A percentile compares a stretch with the other conserved stretches of the same genome.
These are phyloP conservation scores for Neofusicoccum sp. DNA, from an alignment of 2,329 filamentous ascomycete genomes.

Conservation along the genomic window DNA sequence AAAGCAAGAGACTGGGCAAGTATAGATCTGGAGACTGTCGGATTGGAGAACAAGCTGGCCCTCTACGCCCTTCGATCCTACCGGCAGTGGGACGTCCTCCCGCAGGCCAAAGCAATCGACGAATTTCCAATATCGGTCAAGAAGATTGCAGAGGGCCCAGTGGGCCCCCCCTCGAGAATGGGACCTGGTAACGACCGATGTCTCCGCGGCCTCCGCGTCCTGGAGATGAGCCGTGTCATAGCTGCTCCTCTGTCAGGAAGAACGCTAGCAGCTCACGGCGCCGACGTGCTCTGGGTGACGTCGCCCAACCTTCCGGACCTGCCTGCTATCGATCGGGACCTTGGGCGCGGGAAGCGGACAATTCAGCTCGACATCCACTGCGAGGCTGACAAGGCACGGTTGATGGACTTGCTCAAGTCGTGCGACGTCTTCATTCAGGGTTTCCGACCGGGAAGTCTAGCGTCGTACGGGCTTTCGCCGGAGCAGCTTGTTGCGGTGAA, in stretches of 20 bases:
- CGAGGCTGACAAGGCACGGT: accelerated
- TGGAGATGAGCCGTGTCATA: slow-evolving; percentile 52
- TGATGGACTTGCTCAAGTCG: slow-evolving; percentile 38
- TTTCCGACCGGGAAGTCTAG: slow-evolving; percentile 45
- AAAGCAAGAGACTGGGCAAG: slow-evolving; percentile 43
- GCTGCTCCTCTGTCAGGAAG: slow-evolving; percentile 46
- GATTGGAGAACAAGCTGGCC: slow-evolving; percentile 41
- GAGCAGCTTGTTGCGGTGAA: slow-evolving; percentile 41
- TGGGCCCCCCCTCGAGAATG: slow-evolving; percentile 19
- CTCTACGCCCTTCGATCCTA: slow-evolving; percentile 53
- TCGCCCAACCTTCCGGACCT: slow-evolving; percentile 41
- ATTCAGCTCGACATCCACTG: slow-evolving; percentile 41
- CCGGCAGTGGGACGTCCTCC: slow-evolving; percentile 51
- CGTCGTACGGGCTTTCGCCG: slow-evolving; percentile 42
- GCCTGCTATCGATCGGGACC: slow-evolving; percentile 44
- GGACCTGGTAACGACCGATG: slow-evolving; percentile 29
- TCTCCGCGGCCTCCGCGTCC: slow-evolving; percentile 49
- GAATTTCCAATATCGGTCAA: slow-evolving; percentile 49
- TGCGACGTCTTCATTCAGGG: slow-evolving; percentile 53
- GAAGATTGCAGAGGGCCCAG: slow-evolving; percentile 29
- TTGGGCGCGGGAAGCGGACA: slow-evolving; percentile 54
- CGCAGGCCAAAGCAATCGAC: slow-evolving; percentile 46
- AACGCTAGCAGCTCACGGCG: slow-evolving; percentile 46
- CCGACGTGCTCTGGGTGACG: slow-evolving; percentile 49
- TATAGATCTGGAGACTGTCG: slow-evolving; percentile 50